Base-by-base conservation (phyloP, 1,139 yeast genomes). In the Hansenula lynferdii region DNA sequence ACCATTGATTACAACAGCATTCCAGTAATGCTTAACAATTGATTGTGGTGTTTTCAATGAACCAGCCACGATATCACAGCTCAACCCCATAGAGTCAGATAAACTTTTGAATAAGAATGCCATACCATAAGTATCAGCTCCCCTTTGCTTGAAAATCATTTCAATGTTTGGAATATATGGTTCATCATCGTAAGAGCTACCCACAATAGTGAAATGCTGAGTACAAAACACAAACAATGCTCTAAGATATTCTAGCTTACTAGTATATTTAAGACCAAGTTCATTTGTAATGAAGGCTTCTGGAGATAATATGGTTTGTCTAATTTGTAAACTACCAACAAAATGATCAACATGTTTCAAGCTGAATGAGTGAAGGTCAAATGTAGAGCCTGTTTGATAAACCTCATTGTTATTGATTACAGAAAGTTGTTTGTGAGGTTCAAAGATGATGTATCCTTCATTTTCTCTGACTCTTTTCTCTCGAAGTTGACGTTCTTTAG, bases 1-100 rank as follows among this genome's bases (percentile, higher is more conserved):
- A 17, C 80, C 80, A 43, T 85, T 82, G 15, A 89, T 64, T 20
- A 82, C 58, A 1, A 89, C 79, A 1, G 95, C 78, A 40, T 89
- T 70, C 98, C 98, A 92, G 43, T 86, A 79, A 60, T 92, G 98
- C 54, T 89, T 87, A 31, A 80, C 67, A 27, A 77, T 76, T 18
- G 77, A 77, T 47, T 78, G 77, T 6, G 96, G 95, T 25, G 80
- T 75, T 55, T 90, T 87, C 65, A 92, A 71, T 51, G 85, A 85
- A 4, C 98, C 98, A 26, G 79, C 65, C 1, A 92, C 79, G 2
- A 89, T 70, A 47, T 85, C 94, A 45, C 89, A 76, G 10, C 82
- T 80, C 31, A 92, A 72, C 19, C 82, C 78, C 38, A 90, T 67
- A 0, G 83, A 72, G 42, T 76, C 81, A 36, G 92, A 77, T 64